Base-by-base conservation (phyloP, 2,329 filamentous ascomycete genomes). In the Fusarium concolor region DNA sequence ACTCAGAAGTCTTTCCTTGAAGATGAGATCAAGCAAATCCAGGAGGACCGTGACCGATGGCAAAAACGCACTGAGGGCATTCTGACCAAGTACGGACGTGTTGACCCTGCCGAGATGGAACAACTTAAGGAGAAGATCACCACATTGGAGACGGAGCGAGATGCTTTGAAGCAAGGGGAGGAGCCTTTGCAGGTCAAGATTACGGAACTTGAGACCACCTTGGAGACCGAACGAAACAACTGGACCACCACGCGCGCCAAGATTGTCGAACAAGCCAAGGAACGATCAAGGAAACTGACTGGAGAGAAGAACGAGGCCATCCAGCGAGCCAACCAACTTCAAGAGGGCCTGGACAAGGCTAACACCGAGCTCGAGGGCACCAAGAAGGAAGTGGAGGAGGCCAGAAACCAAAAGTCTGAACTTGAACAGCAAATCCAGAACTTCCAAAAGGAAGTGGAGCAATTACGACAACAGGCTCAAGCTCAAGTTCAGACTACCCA, bases 21-120 rank as follows among this genome's bases (percentile, higher is more conserved):
- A 70, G 93, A 93, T 14, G 95, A 98, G 76, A 88, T 97, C 75
- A 93, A 92, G 74, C 87, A 97, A 67, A 85, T 98, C 11, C 92
- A 96, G 70, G 92, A 96, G 73, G 95, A 98, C 76, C 90, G 96
- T 17, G 95, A 98, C 76, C 89, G 93, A 59, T 97, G 95, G 92
- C 94, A 97, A 79, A 95, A 97, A 83, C 91, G 96, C 24, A 96
- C 94, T 2, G 94, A 98, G 76, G 93, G 96, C 71, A 97, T 99
- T 65, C 87, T 99, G 50, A 94, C 93, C 70, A 97, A 97, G 77
- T 97, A 98, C 76, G 94, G 97, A 71, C 92, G 95, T 56, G 93
- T 96, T 52, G 96, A 99, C 76, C 95, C 96, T 42, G 93, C 92
- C 5, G 95, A 98, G 75, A 87, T 97, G 76, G 95, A 98, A 73